Conservation (phyloP, 2,329 filamentous ascomycete species). For the Ophiostoma sp. region DNA sequence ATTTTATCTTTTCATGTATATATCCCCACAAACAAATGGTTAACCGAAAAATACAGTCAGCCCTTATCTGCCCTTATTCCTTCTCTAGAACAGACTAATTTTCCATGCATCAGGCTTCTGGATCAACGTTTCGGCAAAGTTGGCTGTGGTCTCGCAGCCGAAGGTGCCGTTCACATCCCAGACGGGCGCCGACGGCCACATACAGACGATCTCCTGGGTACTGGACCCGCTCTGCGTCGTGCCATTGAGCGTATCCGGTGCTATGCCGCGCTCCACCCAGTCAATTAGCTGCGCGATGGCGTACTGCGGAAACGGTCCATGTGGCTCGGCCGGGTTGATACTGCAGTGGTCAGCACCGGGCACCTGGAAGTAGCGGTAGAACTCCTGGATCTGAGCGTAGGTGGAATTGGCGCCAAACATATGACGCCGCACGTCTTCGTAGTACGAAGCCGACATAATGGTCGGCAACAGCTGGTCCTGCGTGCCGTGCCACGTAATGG, state of each 20-base stretch:
- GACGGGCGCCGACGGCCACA: constrained; percentile 2
- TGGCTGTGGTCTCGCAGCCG: not conserved
- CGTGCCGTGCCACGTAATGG: constrained; percentile 2
- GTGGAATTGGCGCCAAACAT: not conserved
- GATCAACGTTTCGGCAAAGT: not conserved
- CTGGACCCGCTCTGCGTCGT: constrained; percentile 1
- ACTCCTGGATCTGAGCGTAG: constrained; percentile 4
- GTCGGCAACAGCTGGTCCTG: constrained; percentile 2
- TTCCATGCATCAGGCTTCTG: constrained; percentile 2
- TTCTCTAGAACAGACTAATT: not conserved
- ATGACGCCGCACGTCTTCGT: not conserved
- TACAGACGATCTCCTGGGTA: not conserved
- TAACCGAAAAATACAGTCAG: not conserved
- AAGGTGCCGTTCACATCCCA: not conserved
- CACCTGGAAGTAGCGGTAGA: constrained; percentile 9
- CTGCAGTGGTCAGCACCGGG: constrained; percentile 10
- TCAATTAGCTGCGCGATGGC: constrained; percentile 1
- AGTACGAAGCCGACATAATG: constrained; percentile 6
- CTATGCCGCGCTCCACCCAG: not conserved
- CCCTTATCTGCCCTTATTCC: too few species aligned
- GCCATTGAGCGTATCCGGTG: not conserved
- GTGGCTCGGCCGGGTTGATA: not conserved
- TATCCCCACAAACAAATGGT: not conserved
- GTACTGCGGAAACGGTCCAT: constrained; percentile 2
- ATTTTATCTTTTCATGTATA: too few species aligned